Evolutionary conservation across 2,329 filamentous ascomycete species (phyloP).

Genomic region (Dactylellina haptotyla): DNA sequence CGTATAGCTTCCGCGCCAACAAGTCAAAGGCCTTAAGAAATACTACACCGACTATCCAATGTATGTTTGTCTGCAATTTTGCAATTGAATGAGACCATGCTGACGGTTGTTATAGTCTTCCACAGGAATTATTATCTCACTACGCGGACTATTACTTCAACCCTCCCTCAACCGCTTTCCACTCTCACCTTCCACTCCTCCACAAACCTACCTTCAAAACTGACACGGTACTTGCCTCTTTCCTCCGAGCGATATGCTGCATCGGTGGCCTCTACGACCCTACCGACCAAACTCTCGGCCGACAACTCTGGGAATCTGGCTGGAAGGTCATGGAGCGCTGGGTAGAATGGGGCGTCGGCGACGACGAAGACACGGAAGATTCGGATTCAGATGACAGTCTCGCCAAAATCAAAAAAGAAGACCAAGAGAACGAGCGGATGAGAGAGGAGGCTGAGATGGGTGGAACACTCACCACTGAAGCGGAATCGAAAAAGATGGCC

Average conservation of each 20-base stretch:
- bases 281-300: conserved; percentile 56
- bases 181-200: conserved; percentile 56
- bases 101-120: conserved; percentile 44
- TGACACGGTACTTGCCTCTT: conserved; percentile 56
- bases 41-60: conserved; percentile 54
- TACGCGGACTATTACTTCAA: conserved; percentile 58
- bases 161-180: conserved; percentile 56
- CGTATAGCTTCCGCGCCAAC: conserved; percentile 44
- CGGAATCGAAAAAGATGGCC: conserved; percentile 48
- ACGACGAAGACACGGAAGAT: conserved; percentile 54
- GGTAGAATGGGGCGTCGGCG: conserved; percentile 56
- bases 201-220: conserved; percentile 58
- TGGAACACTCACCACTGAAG: conserved; percentile 40
- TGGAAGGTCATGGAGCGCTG: conserved; percentile 58
- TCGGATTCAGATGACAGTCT: conserved; percentile 45
- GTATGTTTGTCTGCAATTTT: conserved; percentile 4
- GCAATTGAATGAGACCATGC: background rate
- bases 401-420: conserved; percentile 43
- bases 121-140: conserved; percentile 57
- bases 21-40: conserved; percentile 51
- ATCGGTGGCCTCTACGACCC: conserved; percentile 57
- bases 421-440: conserved; percentile 41
- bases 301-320: conserved; percentile 58
- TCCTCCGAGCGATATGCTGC: conserved; percentile 57
- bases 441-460: conserved; percentile 42